Conservation (phyloP, 2,329 filamentous ascomycete genomes). For the Colletotrichum sansevieriae region DNA sequence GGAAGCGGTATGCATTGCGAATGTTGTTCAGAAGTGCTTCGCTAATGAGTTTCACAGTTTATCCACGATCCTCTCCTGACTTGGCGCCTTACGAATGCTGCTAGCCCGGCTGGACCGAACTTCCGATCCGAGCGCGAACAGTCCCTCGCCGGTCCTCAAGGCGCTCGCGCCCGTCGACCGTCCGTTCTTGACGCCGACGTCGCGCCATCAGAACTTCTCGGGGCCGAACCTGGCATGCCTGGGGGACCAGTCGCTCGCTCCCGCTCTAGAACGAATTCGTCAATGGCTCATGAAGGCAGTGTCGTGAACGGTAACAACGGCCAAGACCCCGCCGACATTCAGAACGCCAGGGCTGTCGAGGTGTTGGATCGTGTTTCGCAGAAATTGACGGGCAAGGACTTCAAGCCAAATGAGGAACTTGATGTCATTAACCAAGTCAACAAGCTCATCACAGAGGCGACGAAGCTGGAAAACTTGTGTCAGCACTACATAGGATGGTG, state of each 20-base stretch:
- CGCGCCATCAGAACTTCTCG: conserved; percentile 70
- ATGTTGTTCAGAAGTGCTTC: conserved; percentile 23
- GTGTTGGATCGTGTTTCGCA: conserved; percentile 93
- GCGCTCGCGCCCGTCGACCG: conserved; percentile 70
- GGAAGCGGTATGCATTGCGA: conserved; percentile 81
- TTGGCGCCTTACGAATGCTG: conserved; percentile 83
- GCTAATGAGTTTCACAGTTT: conserved; percentile 71
- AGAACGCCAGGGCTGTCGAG: conserved; percentile 93
- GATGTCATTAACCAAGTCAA: conserved; percentile 91
- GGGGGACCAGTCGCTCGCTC: conserved; percentile 62
- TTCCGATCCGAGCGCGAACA: conserved; percentile 73
- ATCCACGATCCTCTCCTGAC: conserved; percentile 99
- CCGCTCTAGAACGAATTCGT: conserved; percentile 72
- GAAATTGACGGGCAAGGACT: conserved; percentile 94
- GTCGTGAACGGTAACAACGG: conserved; percentile 52
- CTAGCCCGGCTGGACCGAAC: conserved; percentile 74
- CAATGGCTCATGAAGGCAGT: conserved; percentile 54
- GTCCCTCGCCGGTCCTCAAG: conserved; percentile 62
- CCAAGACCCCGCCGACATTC: conserved; percentile 76
- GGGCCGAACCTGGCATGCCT: conserved; percentile 54
- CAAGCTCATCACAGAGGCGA: conserved; percentile 93
- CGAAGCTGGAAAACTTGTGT: conserved; percentile 96
- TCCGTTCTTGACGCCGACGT: conserved; percentile 77
- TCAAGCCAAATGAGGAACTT: conserved; percentile 87
- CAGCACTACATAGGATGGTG: conserved; percentile 99